Evolutionary conservation across 441 rosid species (phyloP), one percentile per base, ranked within the genome.

Genomic region (Pelargonium cotyledonis): DNA sequence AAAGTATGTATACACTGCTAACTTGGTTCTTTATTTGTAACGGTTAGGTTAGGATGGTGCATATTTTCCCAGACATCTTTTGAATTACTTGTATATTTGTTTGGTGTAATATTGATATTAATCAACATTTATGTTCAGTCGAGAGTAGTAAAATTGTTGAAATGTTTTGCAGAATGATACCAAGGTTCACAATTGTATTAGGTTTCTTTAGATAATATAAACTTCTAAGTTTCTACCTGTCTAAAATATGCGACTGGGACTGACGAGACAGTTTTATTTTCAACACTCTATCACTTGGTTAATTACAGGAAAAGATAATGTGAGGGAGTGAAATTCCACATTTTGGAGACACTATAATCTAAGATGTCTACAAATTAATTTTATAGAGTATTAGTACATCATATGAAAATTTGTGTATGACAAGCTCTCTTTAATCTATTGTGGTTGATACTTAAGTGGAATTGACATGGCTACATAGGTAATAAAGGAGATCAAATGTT

Each of bases 1-100:
- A 46, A 93, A 88, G 98, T 93, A 91, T 77, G 89, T 70, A 40
- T 66, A 68, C 19, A 9, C n/a, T 79, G 71, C 64, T 66, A 65
- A 49, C 44, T 70, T 46, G 69, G 12, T 40, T 26, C 14, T 9
- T 72, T 57, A 63, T 58, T 70, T 63, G 55, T 29, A 41, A 19
- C 26, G 46, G 43, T 40, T 58, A 38, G 6, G 63, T 16, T 75
- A 49, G 51, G 66, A 21, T 66, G 8, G 18, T 41, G 69, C 26
- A 8, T n/a, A 23, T 61, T 43, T 65, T 62, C 61, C 10, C 41
- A 29, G 10, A 18, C 16, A 64, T 47, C 58, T 63, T 71, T 73
- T 70, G 16, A 55, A 63, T 64, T 38, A 5, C n/a, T 19, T 62
- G 14, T 62, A 8, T 62, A 29, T 16, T 10, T 66, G 47, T 47